Conservation (phyloP, 176 grass and related monocot species). For the Oryza coarctata region DNA sequence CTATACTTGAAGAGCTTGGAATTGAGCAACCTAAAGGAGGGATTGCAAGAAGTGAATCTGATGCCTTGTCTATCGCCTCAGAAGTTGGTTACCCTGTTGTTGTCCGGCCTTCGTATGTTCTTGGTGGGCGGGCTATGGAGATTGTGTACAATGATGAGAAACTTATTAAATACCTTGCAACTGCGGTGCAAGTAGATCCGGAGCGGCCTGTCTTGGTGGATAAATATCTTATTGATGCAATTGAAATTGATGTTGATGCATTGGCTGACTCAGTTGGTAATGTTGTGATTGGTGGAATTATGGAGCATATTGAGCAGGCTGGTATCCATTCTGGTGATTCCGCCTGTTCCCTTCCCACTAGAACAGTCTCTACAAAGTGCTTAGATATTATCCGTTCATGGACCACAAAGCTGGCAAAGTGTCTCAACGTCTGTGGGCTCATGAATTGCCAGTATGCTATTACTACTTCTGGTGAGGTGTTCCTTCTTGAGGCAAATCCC, state of each 20-base stretch:
- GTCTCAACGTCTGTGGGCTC: slow-evolving; percentile 82
- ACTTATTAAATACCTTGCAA: slow-evolving; percentile 83
- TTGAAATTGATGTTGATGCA: slow-evolving; percentile 98
- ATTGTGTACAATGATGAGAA: slow-evolving; percentile 97
- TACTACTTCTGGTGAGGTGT: slow-evolving; percentile 79
- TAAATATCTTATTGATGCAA: slow-evolving; percentile 87
- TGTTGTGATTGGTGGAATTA: slow-evolving; percentile 98
- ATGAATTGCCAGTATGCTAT: slow-evolving; percentile 99
- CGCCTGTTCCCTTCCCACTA: slow-evolving; percentile 93
- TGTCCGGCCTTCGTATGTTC: slow-evolving; percentile 92
- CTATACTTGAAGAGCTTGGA: slow-evolving; percentile 83
- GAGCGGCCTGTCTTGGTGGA: slow-evolving; percentile 88
- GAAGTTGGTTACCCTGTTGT: slow-evolving; percentile 94
- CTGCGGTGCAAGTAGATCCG: slow-evolving; percentile 96
- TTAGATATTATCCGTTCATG: slow-evolving; percentile 80
- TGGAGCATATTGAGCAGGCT: slow-evolving; percentile 99
- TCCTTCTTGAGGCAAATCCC: slow-evolving; percentile 90
- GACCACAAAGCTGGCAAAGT: slow-evolving; percentile 80
- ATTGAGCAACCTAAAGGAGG: slow-evolving; percentile 95
- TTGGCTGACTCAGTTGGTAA: slow-evolving; percentile 78
- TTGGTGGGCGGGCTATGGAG: slow-evolving; percentile 98
- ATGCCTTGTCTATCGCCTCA: slow-evolving; percentile 84
- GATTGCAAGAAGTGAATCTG: slow-evolving; percentile 85
- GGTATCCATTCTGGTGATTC: slow-evolving; percentile 98
- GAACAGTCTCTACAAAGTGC: slow-evolving; percentile 71